Percentiles rank a stretch among this genome's conserved stretches.
Evolutionary conservation across 1,139 yeast genomes (phyloP).

Genomic region (Geotrichum candidum): DNA sequence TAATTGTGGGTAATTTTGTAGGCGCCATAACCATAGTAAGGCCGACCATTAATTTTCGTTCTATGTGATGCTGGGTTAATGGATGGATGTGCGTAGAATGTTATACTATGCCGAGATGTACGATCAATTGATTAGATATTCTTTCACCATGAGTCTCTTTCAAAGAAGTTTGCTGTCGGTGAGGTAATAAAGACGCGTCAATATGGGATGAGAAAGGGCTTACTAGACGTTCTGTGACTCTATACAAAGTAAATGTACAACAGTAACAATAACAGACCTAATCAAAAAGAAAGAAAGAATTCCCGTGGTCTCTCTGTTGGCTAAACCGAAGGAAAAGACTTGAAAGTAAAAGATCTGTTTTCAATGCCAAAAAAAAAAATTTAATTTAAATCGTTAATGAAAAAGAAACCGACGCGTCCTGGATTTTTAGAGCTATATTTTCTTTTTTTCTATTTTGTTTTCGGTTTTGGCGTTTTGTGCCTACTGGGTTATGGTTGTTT

Average conservation of each 20-base stretch:
- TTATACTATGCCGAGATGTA: neutral
- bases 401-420: neutral
- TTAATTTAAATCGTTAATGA: neutral
- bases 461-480: neutral
- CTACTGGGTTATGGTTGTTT: constrained; percentile 4
- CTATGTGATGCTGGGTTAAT: neutral
- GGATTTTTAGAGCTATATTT: neutral
- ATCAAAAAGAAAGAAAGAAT: too few relatives aligned
- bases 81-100: neutral
- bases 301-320: neutral
- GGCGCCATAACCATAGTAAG: constrained; percentile 17
- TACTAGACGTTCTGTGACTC: neutral
- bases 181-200: neutral
- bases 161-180: neutral
- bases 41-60: constrained; percentile 13
- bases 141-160: neutral
- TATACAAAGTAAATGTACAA: neutral
- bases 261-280: neutral
- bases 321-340: neutral
- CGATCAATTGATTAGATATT: neutral
- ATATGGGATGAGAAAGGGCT: neutral
- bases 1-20: neutral
- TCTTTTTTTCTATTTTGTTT: neutral
- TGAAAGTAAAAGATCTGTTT: neutral
- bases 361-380: neutral